Base-by-base conservation (phyloP, 2,329 filamentous ascomycete species). In the Fusarium tuaranense region DNA sequence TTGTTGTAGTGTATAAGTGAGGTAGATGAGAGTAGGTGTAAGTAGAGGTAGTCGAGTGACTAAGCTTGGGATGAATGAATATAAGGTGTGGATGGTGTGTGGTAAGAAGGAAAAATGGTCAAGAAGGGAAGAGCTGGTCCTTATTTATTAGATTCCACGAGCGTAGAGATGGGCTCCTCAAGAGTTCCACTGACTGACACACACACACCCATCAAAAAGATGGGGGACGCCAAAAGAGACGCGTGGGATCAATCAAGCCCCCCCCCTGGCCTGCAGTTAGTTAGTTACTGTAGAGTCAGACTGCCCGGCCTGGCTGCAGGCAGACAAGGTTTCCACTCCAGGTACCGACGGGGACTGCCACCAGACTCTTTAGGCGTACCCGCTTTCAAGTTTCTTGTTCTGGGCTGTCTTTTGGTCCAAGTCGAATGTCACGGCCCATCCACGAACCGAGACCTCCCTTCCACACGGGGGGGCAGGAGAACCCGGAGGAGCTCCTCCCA, bases 401-500 rank as follows among this genome's bases (percentile, higher is more conserved):
- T 34, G 44, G 27, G 32, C 48, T 22, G 32, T 67, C 59, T 70
- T 69, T 66, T 64, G 20, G 61, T 55, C 65, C 66, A 68, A 74
- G 59, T 72, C 73, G 68, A 73, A 75, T 73, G 73, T 73, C 69
- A 72, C 61, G 71, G 66, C 66, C 51, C 68, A 48, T 63, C 38
- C 39, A 44, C 60, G 58, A 69, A 70, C 67, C 71, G 63, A 67
- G 48, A 30, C 38, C 53, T 71, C 22, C 12, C 14, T 14, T 22
- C 39, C 39, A 44, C 20, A n/a, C n/a, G 69, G 74, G n/a, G 41
- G 68, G 74, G 73, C 61, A 76, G 55, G 68, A 72, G 70, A 77
- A 69, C 74, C 74, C 72, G 72, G 74, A 74, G 22, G 59, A 46
- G 39, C 41, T 62, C 58, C 64, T 55, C 69, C 36, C 27, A 38